Evolutionary conservation across 2,329 filamentous ascomycete species (phyloP).

Genomic region (Sphaceloma murrayae): DNA sequence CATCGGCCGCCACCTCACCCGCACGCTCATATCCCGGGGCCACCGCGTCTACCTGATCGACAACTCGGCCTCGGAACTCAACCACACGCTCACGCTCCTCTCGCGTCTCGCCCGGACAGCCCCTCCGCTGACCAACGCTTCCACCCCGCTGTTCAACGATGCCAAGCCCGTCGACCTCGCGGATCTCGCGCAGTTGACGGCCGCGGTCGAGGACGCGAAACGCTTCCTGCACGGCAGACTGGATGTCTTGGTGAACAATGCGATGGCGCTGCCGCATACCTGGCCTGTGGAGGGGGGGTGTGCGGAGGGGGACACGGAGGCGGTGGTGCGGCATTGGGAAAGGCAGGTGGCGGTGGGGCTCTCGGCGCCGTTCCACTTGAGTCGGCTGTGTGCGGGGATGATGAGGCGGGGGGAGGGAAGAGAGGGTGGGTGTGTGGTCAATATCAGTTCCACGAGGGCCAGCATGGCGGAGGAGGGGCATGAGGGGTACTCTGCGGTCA

Average conservation of each 20-base stretch:
- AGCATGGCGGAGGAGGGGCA: conserved; percentile 41
- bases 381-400: conserved; percentile 22
- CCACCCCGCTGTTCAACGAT: conserved; percentile 8
- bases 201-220: conserved; percentile 25
- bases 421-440: conserved; percentile 30
- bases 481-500: conserved; percentile 43
- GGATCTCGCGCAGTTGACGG: conserved; percentile 26
- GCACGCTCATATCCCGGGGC: conserved; percentile 28
- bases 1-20: conserved; percentile 32
- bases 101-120: conserved; percentile 17
- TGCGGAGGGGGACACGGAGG: conserved; percentile 10
- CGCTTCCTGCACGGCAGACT: conserved; percentile 31
- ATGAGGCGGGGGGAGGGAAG: conserved; percentile 18
- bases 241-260: conserved; percentile 37
- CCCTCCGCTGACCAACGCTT: neutral
- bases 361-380: conserved; percentile 27
- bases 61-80: conserved; percentile 31
- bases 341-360: conserved; percentile 22
- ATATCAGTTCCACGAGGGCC: conserved; percentile 44
- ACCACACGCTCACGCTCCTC: conserved; percentile 28
- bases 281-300: conserved; percentile 13
- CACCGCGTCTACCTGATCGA: conserved; percentile 36
- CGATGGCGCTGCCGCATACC: conserved; percentile 20
- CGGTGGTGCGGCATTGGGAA: conserved; percentile 19
- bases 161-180: conserved; percentile 23